These are phyloP conservation scores for Lanzia echinophila DNA, from an alignment of 2,329 filamentous ascomycete genomes.

Conservation along the genomic window DNA sequence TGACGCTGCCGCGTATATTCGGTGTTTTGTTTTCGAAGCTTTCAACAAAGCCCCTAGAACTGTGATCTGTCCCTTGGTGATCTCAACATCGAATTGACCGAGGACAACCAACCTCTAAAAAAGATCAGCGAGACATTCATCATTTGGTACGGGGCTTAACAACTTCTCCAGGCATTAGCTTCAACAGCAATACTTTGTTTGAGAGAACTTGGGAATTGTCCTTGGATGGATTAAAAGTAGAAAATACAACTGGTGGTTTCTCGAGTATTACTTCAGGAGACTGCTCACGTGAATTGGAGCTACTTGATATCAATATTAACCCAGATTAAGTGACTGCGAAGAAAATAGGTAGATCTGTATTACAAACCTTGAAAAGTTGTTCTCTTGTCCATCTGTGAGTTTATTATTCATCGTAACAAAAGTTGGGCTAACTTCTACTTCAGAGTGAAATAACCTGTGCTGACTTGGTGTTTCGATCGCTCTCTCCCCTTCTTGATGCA, in stretches of 20 bases:
- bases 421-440: neutral
- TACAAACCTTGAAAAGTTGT: slow-evolving; percentile 1
- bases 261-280: slow-evolving; percentile 17
- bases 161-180: slow-evolving; percentile 45
- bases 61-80: slow-evolving; percentile 55
- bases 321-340: neutral
- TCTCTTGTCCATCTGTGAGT: neutral
- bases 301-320: slow-evolving; percentile 20
- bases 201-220: slow-evolving; percentile 36
- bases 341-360: neutral
- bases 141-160: neutral
- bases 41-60: slow-evolving; percentile 59
- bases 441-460: too few relatives aligned
- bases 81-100: slow-evolving; percentile 60
- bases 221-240: slow-evolving; percentile 39
- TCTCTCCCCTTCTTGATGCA: neutral
- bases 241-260: slow-evolving; percentile 35
- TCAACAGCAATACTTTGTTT: slow-evolving; percentile 38
- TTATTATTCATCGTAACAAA: neutral
- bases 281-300: slow-evolving; percentile 21
- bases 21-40: slow-evolving; percentile 40
- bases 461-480: too few relatives aligned
- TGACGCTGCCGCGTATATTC: slow-evolving; percentile 60
- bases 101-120: slow-evolving; percentile 54
- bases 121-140: slow-evolving; percentile 11